Percentiles rank a stretch among this genome's conserved stretches.
phyloP scores from a whole-genome alignment of 371 early-diverging fungal species.

The Synchytrium microbalum region DNA sequence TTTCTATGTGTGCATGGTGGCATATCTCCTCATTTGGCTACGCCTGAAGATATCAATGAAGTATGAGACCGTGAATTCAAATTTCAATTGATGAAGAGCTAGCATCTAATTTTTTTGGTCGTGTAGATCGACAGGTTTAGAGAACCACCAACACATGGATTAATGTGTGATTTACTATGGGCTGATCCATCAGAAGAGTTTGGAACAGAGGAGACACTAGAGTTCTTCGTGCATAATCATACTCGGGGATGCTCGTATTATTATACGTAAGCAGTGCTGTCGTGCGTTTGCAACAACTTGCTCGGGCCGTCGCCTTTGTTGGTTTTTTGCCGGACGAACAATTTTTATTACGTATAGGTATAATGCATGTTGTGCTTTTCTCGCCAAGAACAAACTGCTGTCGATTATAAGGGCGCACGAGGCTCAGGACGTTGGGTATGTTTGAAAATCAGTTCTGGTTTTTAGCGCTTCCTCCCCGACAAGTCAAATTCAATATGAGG shows the following conservation, averaged over 20 bases:
- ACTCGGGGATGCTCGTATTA: constrained; percentile 94
- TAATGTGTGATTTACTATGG: constrained; percentile 98
- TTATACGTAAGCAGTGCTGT: constrained; percentile 49
- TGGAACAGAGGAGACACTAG: constrained; percentile 78
- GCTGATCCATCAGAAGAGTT: constrained; percentile 95
- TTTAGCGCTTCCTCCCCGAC: background rate
- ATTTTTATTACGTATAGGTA: constrained; percentile 45
- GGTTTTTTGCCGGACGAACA: background rate
- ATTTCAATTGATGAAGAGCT: constrained; percentile 15
- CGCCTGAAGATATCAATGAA: constrained; percentile 73
- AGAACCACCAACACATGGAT: constrained; percentile 89
- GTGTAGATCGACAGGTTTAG: constrained; percentile 83
- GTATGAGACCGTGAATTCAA: constrained; percentile 34
- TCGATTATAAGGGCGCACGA: constrained; percentile 97
- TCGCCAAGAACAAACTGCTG: constrained; percentile 85
- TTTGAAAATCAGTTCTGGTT: background rate
- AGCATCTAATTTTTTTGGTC: constrained; percentile 29
- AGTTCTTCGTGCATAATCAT: constrained; percentile 79
- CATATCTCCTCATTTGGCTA: constrained; percentile 85
- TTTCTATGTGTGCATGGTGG: constrained; percentile 99
- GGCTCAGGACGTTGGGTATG: constrained; percentile 90
- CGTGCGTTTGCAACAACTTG: background rate
- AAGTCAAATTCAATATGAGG: too few relatives aligned
- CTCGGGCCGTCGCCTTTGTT: too few relatives aligned
- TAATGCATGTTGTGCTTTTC: constrained; percentile 83